Conservation (phyloP, 2,329 filamentous ascomycete genomes). For the Pseudodiploospora longispora region DNA sequence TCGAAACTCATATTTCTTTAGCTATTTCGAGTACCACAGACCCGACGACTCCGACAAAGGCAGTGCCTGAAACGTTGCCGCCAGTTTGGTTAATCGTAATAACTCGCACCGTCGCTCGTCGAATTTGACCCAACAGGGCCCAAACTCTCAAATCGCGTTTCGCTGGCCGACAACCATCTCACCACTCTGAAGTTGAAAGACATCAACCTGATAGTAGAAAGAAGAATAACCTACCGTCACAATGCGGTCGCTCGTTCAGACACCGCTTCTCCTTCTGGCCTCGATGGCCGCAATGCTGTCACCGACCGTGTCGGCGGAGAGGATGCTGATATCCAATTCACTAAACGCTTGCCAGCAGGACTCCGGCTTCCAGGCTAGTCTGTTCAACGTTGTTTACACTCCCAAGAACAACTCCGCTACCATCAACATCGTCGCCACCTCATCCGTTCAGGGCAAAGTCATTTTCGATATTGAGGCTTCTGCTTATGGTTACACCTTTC, state of each 20-base stretch:
- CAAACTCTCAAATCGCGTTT: not conserved
- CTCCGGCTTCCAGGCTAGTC: constrained; percentile 76
- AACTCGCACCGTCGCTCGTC: not conserved
- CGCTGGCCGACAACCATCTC: constrained; percentile 1
- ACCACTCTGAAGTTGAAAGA: not conserved
- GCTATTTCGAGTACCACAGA: no score
- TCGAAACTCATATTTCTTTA: no score
- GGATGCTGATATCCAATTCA: constrained; percentile 71
- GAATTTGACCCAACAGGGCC: not conserved
- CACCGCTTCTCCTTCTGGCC: constrained; percentile 38
- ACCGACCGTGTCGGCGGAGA: constrained; percentile 45
- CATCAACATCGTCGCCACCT: constrained; percentile 73
- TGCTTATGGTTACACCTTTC: constrained; percentile 73
- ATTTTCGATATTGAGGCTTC: constrained; percentile 66
- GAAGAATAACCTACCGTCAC: constrained; percentile 12
- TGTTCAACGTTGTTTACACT: constrained; percentile 79
- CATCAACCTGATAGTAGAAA: not conserved
- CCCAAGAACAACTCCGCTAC: constrained; percentile 64
- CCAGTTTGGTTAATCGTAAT: no score
- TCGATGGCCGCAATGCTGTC: constrained; percentile 35
- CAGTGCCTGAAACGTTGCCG: no score
- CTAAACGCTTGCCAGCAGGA: constrained; percentile 78
- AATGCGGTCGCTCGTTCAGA: constrained; percentile 40
- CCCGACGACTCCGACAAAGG: no score
- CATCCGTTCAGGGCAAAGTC: constrained; percentile 74